phyloP scores from a whole-genome alignment of 495 filamentous ascomycete species.

The Ascodesmis nigricans region DNA sequence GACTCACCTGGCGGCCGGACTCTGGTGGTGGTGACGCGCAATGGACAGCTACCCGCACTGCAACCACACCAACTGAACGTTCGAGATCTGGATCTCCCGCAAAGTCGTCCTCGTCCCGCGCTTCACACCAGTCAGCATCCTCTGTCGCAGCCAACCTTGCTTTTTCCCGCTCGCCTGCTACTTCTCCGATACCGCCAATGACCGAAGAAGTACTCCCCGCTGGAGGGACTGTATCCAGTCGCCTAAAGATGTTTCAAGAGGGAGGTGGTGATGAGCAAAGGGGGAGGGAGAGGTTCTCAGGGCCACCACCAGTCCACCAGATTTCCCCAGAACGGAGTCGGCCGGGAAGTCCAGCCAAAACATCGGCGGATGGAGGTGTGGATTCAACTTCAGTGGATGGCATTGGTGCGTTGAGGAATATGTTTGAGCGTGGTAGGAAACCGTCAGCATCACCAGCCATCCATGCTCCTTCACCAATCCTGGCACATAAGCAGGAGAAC shows the following conservation, averaged over 20 bases:
- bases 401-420: slow-evolving; percentile 8
- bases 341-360: neutral
- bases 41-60: too few species aligned
- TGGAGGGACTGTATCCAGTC: slow-evolving; percentile 4
- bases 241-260: slow-evolving; percentile 6
- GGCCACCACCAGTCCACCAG: neutral
- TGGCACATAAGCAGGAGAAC: slow-evolving; percentile 5
- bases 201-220: slow-evolving; percentile 1
- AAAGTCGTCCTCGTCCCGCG: neutral
- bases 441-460: slow-evolving; percentile 6
- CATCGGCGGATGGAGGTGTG: slow-evolving; percentile 4
- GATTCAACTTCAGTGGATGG: slow-evolving; percentile 11
- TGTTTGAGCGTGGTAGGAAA: slow-evolving; percentile 13
- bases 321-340: slow-evolving; percentile 1
- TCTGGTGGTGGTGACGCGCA: neutral
- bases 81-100: too few species aligned
- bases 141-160: slow-evolving; percentile 5
- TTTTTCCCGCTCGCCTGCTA: neutral
- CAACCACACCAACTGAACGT: too few species aligned
- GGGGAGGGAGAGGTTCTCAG: neutral
- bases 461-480: slow-evolving; percentile 10
- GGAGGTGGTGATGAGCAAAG: neutral
- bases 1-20: neutral
- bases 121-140: slow-evolving; percentile 1
- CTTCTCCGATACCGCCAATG: neutral